Conservation (phyloP, 2,329 filamentous ascomycete genomes). For the Hawksworthiomyces lignivorus region DNA sequence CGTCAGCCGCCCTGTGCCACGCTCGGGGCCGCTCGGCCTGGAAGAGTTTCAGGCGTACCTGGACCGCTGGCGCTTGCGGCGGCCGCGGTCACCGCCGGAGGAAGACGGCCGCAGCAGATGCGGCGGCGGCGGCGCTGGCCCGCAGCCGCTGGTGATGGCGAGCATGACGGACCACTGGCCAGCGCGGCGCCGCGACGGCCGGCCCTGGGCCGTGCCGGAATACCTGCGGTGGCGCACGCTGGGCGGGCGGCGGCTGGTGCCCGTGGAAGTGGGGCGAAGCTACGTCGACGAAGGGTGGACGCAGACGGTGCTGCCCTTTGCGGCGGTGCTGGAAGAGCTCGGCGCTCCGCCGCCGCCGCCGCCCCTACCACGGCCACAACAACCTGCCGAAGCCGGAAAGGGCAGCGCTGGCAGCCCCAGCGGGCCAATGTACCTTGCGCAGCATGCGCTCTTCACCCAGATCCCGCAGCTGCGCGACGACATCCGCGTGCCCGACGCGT, state of each 20-base stretch:
- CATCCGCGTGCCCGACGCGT: conserved; percentile 75
- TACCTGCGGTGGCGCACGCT: conserved; percentile 73
- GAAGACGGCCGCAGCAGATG: too few species aligned
- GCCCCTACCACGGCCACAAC: too few species aligned
- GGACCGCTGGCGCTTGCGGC: conserved; percentile 21
- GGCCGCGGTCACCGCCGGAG: neutral
- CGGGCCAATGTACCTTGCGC: conserved; percentile 74
- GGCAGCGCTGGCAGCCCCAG: neutral
- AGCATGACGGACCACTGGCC: conserved; percentile 66
- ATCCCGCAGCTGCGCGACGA: conserved; percentile 70
- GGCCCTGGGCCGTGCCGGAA: conserved; percentile 62
- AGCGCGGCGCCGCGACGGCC: conserved; percentile 44
- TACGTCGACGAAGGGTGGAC: conserved; percentile 84
- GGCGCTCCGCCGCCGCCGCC: neutral
- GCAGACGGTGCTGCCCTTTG: conserved; percentile 71
- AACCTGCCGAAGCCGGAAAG: too few species aligned
- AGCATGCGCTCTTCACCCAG: conserved; percentile 80
- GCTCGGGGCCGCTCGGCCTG: conserved; percentile 41
- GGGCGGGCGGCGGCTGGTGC: conserved; percentile 69
- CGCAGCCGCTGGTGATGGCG: conserved; percentile 62
- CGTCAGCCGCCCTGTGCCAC: conserved; percentile 33
- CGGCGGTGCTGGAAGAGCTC: conserved; percentile 51
- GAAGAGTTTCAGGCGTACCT: conserved; percentile 56
- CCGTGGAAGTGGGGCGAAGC: conserved; percentile 76
- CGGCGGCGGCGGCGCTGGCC: conserved; percentile 28